phyloP scores from a whole-genome alignment of 2,329 filamentous ascomycete species.

The Trichophyton simii region DNA sequence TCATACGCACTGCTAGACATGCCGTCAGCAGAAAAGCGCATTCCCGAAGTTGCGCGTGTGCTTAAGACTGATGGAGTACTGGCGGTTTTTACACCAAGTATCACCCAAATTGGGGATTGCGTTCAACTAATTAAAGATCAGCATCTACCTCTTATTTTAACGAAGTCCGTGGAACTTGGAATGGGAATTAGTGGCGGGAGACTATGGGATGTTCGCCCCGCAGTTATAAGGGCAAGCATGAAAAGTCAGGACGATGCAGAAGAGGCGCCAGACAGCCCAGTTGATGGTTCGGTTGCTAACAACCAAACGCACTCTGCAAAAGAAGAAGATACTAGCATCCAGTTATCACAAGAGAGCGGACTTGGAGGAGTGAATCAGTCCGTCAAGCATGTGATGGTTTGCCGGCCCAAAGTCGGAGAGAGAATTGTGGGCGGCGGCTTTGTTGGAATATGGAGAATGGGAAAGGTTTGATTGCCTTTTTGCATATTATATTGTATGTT shows the following conservation, averaged over 20 bases:
- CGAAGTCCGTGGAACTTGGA: constrained; percentile 36
- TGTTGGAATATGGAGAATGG: constrained; percentile 38
- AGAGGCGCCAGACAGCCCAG: constrained; percentile 2
- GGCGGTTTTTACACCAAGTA: constrained; percentile 61
- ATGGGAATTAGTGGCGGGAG: constrained; percentile 36
- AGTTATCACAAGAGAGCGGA: constrained; percentile 5
- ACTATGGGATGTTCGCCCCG: constrained; percentile 36
- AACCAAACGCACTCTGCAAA: background rate
- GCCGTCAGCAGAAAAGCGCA: constrained; percentile 46
- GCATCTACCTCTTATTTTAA: constrained; percentile 41
- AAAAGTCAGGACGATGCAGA: constrained; percentile 15
- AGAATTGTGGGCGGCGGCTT: constrained; percentile 40
- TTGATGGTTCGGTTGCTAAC: background rate
- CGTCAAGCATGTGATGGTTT: constrained; percentile 35
- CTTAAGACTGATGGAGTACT: constrained; percentile 53
- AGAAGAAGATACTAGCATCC: background rate
- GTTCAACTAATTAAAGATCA: constrained; percentile 43
- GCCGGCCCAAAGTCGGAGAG: constrained; percentile 40
- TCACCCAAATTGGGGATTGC: constrained; percentile 63
- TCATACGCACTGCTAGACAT: constrained; percentile 63
- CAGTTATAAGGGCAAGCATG: constrained; percentile 21
- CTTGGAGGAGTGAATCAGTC: constrained; percentile 9
- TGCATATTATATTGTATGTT: background rate
- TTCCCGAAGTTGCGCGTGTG: constrained; percentile 37
- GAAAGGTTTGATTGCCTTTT: constrained; percentile 15